phyloP scores from a whole-genome alignment of 345 rosid species.

The Brassica juncea region DNA sequence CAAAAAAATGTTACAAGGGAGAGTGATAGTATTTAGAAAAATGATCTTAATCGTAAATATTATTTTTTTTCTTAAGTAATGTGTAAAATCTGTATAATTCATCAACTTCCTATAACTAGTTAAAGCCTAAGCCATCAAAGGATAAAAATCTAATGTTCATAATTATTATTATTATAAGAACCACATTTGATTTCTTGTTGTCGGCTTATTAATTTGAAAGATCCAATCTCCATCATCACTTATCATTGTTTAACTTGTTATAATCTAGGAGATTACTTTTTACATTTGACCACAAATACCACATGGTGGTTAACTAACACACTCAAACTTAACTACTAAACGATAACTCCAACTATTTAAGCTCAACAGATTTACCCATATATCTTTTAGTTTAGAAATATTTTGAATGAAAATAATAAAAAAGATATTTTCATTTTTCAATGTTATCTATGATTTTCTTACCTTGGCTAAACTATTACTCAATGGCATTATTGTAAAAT shows the following conservation, averaged over 20 bases:
- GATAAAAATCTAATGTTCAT: not conserved
- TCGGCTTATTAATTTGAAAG: not conserved
- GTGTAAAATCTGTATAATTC: not conserved
- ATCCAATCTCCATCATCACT: not conserved
- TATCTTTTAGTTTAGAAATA: not conserved
- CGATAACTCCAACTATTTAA: not conserved
- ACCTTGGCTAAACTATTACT: too few relatives aligned
- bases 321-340: not conserved
- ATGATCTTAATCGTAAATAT: not conserved
- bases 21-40: not conserved
- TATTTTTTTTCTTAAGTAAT: not conserved
- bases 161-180: not conserved
- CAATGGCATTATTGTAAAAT: conserved; percentile 18
- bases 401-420: not conserved
- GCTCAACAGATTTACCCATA: not conserved
- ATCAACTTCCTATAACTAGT: not conserved
- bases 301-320: not conserved
- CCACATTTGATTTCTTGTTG: not conserved
- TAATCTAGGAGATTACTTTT: not conserved
- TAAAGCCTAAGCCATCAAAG: not conserved
- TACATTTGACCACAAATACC: not conserved
- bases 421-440: not conserved
- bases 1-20: not conserved
- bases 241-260: not conserved
- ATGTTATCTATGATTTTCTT: not conserved